phyloP scores from a whole-genome alignment of 495 filamentous ascomycete genomes.

The Terfezia boudieri region DNA sequence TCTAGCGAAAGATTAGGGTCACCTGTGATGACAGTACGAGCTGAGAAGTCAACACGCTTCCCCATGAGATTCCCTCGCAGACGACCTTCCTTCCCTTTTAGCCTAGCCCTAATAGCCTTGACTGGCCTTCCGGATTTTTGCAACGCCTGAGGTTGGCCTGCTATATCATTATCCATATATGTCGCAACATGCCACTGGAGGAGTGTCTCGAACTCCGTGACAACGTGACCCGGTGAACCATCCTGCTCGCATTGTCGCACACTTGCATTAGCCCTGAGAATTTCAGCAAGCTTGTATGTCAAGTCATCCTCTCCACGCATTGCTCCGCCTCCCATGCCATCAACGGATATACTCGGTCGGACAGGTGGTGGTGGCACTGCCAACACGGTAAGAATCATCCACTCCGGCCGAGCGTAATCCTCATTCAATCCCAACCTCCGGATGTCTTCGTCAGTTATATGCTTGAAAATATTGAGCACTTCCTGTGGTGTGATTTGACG shows the following conservation, averaged over 20 bases:
- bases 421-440: slow-evolving; percentile 72
- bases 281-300: slow-evolving; percentile 95
- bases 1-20: slow-evolving; percentile 91
- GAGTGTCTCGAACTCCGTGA: slow-evolving; percentile 68
- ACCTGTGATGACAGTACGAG: slow-evolving; percentile 96
- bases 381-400: slow-evolving; percentile 92
- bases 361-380: slow-evolving; percentile 91
- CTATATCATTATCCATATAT: slow-evolving; percentile 99
- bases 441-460: slow-evolving; percentile 58
- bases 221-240: slow-evolving; percentile 72
- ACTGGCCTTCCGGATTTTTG: slow-evolving; percentile 92
- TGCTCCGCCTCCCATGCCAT: slow-evolving; percentile 61
- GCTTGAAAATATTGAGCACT: slow-evolving; percentile 64
- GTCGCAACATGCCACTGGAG: slow-evolving; percentile 98
- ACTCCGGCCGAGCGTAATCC: slow-evolving; percentile 85
- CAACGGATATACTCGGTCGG: slow-evolving; percentile 81
- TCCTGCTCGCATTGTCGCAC: slow-evolving; percentile 70
- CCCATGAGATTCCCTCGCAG: slow-evolving; percentile 97
- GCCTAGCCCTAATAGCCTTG: slow-evolving; percentile 81
- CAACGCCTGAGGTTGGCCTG: slow-evolving; percentile 80
- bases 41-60: slow-evolving; percentile 98
- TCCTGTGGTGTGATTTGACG: slow-evolving; percentile 59
- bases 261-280: slow-evolving; percentile 91
- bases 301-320: slow-evolving; percentile 91
- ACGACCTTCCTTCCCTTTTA: slow-evolving; percentile 97